These are phyloP conservation scores for Mycotypha africana DNA, from an alignment of 371 early-diverging fungal genomes.

Conservation along the genomic window DNA sequence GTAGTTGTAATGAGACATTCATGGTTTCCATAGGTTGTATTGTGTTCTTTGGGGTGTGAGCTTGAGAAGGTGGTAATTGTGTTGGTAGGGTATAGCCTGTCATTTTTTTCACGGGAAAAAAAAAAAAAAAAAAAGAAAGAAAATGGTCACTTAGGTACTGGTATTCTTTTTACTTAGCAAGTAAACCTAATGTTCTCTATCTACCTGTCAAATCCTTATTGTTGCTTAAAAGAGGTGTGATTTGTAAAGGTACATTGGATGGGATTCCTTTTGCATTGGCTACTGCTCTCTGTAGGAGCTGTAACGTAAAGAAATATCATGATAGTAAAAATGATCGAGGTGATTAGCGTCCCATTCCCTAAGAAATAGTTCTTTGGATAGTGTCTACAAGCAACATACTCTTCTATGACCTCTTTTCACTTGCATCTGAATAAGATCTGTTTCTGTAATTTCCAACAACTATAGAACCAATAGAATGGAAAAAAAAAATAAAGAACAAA, in stretches of 20 bases:
- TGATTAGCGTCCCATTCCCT: too few species aligned
- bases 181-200: too few species aligned
- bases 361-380: neutral
- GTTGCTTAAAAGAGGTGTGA: conserved; percentile 1
- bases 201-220: neutral
- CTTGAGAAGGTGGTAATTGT: too few species aligned
- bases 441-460: conserved; percentile 46
- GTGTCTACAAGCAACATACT: conserved; percentile 16
- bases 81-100: too few species aligned
- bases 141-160: too few species aligned
- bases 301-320: too few species aligned
- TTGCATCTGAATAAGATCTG: conserved; percentile 42
- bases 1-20: neutral
- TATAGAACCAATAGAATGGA: too few species aligned
- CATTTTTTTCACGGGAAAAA: too few species aligned
- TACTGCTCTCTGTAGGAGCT: conserved; percentile 39
- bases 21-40: neutral
- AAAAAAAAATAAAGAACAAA: too few species aligned
- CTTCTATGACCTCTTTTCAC: conserved; percentile 50
- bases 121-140: too few species aligned
- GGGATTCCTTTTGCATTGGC: conserved; percentile 28
- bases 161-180: neutral
- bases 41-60: neutral
- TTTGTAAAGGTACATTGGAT: conserved; percentile 17
- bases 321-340: too few species aligned